Percentiles rank a stretch among this genome's conserved stretches.
Conservation (phyloP, 805 yeast genomes). For the Saccharomycodes ludwigii region DNA sequence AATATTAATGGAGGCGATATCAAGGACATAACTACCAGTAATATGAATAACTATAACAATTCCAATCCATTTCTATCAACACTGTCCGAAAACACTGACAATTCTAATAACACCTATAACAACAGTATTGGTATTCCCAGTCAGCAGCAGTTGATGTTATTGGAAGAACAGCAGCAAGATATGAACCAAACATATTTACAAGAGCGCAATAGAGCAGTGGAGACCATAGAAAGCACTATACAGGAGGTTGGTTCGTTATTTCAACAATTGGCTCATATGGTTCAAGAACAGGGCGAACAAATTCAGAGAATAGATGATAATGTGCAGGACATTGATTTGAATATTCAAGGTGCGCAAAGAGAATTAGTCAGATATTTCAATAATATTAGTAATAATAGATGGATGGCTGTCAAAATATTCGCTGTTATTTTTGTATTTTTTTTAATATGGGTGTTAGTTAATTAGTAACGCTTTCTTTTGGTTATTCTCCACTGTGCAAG, state of each 20-base stretch:
- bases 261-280: constrained; percentile 94
- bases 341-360: constrained; percentile 87
- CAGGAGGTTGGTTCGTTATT: constrained; percentile 92
- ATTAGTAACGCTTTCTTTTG: constrained; percentile 23
- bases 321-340: constrained; percentile 82
- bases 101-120: constrained; percentile 7
- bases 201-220: constrained; percentile 82
- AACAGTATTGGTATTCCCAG: constrained; percentile 22
- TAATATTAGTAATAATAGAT: constrained; percentile 76
- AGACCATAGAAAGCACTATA: constrained; percentile 91
- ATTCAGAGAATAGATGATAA: constrained; percentile 92
- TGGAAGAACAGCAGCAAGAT: constrained; percentile 1
- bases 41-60: constrained; percentile 16
- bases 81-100: constrained; percentile 17
- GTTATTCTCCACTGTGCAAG: background rate
- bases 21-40: constrained; percentile 4
- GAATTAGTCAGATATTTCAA: constrained; percentile 86
- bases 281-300: constrained; percentile 91
- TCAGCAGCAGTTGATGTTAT: background rate
- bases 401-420: constrained; percentile 83
- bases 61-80: constrained; percentile 29
- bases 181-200: constrained; percentile 48
- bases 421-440: constrained; percentile 73
- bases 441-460: constrained; percentile 67
- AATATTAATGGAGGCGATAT: constrained; percentile 3